Base-by-base conservation (phyloP, 495 filamentous ascomycete species). In the Symbiotaphrina buchneri region DNA sequence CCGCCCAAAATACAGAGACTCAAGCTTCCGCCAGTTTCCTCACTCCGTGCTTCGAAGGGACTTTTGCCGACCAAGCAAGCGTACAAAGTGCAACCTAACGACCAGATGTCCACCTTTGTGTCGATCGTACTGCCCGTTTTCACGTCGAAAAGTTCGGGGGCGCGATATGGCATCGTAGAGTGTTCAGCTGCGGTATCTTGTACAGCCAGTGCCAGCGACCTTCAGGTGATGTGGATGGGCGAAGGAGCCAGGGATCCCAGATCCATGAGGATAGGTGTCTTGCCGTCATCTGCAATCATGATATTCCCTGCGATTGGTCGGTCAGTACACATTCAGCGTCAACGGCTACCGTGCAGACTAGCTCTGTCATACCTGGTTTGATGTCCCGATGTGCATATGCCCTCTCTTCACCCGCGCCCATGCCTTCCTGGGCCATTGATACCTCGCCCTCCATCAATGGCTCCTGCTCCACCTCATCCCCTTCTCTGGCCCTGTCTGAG, bases 21-120 rank as follows among this genome's bases (percentile, higher is more conserved):
- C 36, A 97, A 53, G 42, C 73, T 84, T 13, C 87, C 87, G 34
- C 87, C 87, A 1, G 85, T 94, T 57, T 97, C 90, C 47, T 97
- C 87, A 36, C 69, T 78, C 25, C 84, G 73, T 39, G 83, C 77
- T 56, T 97, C 87, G 44, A 97, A 97, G 7, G 87, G 87, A 26
- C 78, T 87, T 48, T 95, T 93, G 17, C 87, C 87, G 31, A 92
- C 79, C 13, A 97, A 54, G 39, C 90, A 94, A 14, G 90, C 85
- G 54, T 91, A 97, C 21, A 97, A 58, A 0, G 90, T 95, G 54
- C 85, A 94, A 18, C 87, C 87, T 14, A 97, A 57, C 2, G 80
- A 91, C 87, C 87, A 97, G 40, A 97, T 90, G 44, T 97, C 87
- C 24, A 92, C 87, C 48, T 93, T 95, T 11, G 87, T 92, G 47